phyloP scores from a whole-genome alignment of 805 yeast species.

The Zygoascus flipseniorum region DNA sequence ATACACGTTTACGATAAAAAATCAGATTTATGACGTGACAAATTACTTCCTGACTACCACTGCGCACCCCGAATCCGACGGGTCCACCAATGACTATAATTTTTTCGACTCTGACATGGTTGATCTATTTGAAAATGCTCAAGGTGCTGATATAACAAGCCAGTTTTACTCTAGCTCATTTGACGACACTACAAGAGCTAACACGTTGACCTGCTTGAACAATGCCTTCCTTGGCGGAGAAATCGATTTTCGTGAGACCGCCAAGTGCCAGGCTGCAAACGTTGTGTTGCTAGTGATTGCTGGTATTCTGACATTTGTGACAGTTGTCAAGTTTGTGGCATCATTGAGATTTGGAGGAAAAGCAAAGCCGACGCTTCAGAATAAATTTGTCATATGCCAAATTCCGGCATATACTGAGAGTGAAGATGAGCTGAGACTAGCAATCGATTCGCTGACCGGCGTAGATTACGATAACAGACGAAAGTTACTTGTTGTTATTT shows the following conservation, averaged over 20 bases:
- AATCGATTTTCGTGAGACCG: conserved; percentile 31
- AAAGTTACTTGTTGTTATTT: conserved; percentile 45
- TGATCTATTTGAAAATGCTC: conserved; percentile 25
- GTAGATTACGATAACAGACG: conserved; percentile 49
- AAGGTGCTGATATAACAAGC: conserved; percentile 31
- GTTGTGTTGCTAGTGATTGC: conserved; percentile 32
- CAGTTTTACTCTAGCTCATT: conserved; percentile 20
- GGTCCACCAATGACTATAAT: conserved; percentile 22
- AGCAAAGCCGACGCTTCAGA: conserved; percentile 31
- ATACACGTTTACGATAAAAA: conserved; percentile 28
- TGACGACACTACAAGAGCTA: conserved; percentile 19
- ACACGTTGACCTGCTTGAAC: conserved; percentile 29
- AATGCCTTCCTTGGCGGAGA: conserved; percentile 30
- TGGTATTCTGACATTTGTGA: conserved; percentile 29
- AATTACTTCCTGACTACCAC: conserved; percentile 29
- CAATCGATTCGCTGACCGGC: conserved; percentile 49
- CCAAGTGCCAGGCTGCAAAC: conserved; percentile 34
- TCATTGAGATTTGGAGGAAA: conserved; percentile 32
- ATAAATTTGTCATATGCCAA: conserved; percentile 35
- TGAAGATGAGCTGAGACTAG: conserved; percentile 45
- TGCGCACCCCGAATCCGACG: conserved; percentile 18
- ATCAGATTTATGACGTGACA: conserved; percentile 31
- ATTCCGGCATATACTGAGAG: conserved; percentile 48
- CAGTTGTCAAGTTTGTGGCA: conserved; percentile 32
- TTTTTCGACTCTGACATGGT: conserved; percentile 28